Evolutionary conservation across 2,329 filamentous ascomycete species (phyloP).

Genomic region (Microdochium paspali): DNA sequence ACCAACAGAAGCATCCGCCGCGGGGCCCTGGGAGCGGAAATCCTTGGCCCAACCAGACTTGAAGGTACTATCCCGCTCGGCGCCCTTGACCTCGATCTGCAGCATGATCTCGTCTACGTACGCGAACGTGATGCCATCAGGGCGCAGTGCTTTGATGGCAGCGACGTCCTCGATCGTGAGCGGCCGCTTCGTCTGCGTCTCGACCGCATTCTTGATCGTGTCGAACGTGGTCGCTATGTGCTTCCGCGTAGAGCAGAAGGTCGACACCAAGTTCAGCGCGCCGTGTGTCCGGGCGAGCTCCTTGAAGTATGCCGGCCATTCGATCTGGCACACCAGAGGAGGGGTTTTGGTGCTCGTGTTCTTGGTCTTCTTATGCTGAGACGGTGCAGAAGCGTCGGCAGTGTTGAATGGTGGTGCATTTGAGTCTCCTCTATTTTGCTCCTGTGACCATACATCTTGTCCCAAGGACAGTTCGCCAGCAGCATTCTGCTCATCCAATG

Average conservation of each 20-base stretch:
- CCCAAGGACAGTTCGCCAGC: slow-evolving; percentile 1
- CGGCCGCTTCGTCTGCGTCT: slow-evolving; percentile 65
- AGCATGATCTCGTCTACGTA: slow-evolving; percentile 82
- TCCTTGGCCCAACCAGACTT: slow-evolving; percentile 44
- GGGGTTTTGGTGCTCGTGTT: slow-evolving; percentile 4
- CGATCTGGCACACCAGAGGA: slow-evolving; percentile 23
- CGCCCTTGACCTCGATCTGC: slow-evolving; percentile 67
- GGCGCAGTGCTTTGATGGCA: slow-evolving; percentile 67
- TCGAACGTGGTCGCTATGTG: slow-evolving; percentile 88
- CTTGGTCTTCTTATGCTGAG: slow-evolving; percentile 12
- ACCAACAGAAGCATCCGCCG: slow-evolving; percentile 46
- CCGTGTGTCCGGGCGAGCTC: slow-evolving; percentile 67
- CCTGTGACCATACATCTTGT: neutral
- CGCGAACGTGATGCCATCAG: slow-evolving; percentile 69
- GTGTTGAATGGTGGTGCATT: slow-evolving; percentile 2
- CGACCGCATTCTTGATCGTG: slow-evolving; percentile 75
- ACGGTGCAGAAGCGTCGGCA: slow-evolving; percentile 2
- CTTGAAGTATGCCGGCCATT: slow-evolving; percentile 70
- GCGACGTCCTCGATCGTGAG: slow-evolving; percentile 73
- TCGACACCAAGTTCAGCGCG: slow-evolving; percentile 86
- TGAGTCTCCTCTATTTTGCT: neutral
- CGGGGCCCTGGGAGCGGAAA: slow-evolving; percentile 37
- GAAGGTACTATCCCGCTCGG: slow-evolving; percentile 55
- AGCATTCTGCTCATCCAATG: slow-evolving; percentile 1
- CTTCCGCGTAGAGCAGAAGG: slow-evolving; percentile 88